Base-by-base conservation (phyloP, 2,329 filamentous ascomycete genomes). In the Ceratocystis cacaofunesta region DNA sequence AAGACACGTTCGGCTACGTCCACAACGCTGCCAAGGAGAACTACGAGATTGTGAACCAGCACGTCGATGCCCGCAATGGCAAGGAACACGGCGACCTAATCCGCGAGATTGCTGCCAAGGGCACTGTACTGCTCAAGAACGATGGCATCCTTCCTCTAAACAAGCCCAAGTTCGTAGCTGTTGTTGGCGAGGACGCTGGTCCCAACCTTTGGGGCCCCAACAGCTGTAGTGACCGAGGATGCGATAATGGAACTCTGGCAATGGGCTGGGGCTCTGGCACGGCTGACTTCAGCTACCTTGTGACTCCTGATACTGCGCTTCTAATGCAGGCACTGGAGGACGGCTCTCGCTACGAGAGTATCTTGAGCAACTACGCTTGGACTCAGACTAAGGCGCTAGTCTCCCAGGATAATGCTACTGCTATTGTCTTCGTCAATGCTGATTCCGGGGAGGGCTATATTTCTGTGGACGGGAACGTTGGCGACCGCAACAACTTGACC, bases 401-500 rank as follows among this genome's bases (percentile, higher is more conserved):
- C 12, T 76, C 77, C 7, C 81, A 88, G 70, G 79, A 82, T n/a
- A 78, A 85, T 66, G 85, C 84, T 15, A 85, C 86, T 0, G 79
- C 92, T 69, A 82, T 99, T 52, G 91, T 96, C 10, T 97, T 97
- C 71, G 92, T 89, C 71, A 96, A 96, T 70, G 86, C 91, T 15
- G 82, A 92, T 72, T 83, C 87, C 2, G 92, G 92, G 64, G 94
- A 97, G 76, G 91, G 90, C 5, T 96, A 84, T 76, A 90, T 97
- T 71, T 81, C 77, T 32, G 83, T 95, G 1, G 92, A 92, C 68
- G 87, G 84, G 64, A 96, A 96, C 73, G 78, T 81, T 67, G 94
- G 94, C 66, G 92, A 97, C 74, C 87, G 94, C 64, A 91, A 92
- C 71, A 96, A 99, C 76, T 79, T 99, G 46, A 96, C 91, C 0